phyloP scores from a whole-genome alignment of 306 rosid species.

The Medicago truncatula region DNA sequence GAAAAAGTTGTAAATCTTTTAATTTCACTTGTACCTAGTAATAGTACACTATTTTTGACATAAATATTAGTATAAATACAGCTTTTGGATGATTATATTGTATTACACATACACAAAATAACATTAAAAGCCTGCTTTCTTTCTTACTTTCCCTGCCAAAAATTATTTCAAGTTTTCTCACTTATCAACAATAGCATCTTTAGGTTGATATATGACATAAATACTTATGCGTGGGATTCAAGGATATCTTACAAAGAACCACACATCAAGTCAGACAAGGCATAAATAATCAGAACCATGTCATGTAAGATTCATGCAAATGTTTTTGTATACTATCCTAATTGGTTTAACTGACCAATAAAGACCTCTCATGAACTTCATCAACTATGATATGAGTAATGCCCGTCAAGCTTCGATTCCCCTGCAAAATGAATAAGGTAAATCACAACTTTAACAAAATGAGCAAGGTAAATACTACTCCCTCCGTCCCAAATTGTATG shows the following conservation, averaged over 20 bases:
- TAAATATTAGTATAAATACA: neutral
- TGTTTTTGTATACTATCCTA: conserved; percentile 31
- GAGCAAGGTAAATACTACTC: conserved; percentile 20
- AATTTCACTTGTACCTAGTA: neutral
- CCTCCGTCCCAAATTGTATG: no score
- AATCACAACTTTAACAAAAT: conserved; percentile 37
- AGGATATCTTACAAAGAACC: conserved; percentile 31
- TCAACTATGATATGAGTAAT: conserved; percentile 89
- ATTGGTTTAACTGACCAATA: conserved; percentile 68
- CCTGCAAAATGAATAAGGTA: conserved; percentile 56
- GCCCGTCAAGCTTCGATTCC: conserved; percentile 76
- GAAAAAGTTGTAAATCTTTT: neutral
- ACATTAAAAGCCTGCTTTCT: neutral
- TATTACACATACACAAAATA: neutral
- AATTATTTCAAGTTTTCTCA: neutral
- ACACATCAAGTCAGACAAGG: conserved; percentile 34
- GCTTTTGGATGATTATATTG: neutral
- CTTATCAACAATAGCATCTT: neutral
- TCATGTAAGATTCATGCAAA: conserved; percentile 6
- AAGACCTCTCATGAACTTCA: conserved; percentile 97
- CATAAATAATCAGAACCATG: conserved; percentile 28
- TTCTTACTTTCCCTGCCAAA: conserved; percentile 2
- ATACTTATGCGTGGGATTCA: conserved; percentile 25
- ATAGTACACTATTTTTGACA: conserved; percentile 3
- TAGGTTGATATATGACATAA: conserved; percentile 19